Evolutionary conservation across 2,329 filamentous ascomycete genomes (phyloP).

Genomic region (Cryphonectria carpinicola): DNA sequence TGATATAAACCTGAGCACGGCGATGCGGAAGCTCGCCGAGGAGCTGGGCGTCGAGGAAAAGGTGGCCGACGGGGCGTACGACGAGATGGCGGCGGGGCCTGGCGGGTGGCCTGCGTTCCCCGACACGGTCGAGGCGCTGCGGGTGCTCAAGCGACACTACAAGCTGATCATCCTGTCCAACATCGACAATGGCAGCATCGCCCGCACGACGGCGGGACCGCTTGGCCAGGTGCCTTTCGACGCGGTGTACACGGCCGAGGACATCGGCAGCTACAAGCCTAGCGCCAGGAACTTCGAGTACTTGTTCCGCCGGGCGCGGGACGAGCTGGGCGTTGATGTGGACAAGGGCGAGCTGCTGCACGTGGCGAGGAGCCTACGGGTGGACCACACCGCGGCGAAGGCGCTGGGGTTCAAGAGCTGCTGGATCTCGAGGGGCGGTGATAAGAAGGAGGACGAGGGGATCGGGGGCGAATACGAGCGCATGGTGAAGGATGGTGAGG

Average conservation of each 20-base stretch:
- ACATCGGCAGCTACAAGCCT: slow-evolving; percentile 75
- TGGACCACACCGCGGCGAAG: slow-evolving; percentile 70
- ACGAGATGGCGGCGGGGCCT: slow-evolving; percentile 55
- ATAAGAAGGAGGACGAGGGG: slow-evolving; percentile 35
- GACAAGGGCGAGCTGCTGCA: slow-evolving; percentile 63
- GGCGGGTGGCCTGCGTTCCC: slow-evolving; percentile 60
- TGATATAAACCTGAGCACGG: slow-evolving; percentile 57
- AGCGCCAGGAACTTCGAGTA: slow-evolving; percentile 66
- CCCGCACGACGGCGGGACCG: slow-evolving; percentile 36
- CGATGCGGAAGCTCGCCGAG: slow-evolving; percentile 51
- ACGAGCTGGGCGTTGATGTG: slow-evolving; percentile 55
- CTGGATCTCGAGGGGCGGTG: slow-evolving; percentile 65
- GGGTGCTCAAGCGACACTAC: slow-evolving; percentile 46
- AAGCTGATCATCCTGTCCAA: slow-evolving; percentile 66
- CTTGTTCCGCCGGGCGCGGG: slow-evolving; percentile 57
- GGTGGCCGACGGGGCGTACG: slow-evolving; percentile 44
- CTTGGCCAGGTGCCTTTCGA: slow-evolving; percentile 60
- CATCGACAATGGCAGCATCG: slow-evolving; percentile 52
- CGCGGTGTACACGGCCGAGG: slow-evolving; percentile 69
- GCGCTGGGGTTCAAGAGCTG: slow-evolving; percentile 61
- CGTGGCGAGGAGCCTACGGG: slow-evolving; percentile 68
- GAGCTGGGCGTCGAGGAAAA: slow-evolving; percentile 43
- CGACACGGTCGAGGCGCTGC: slow-evolving; percentile 60
- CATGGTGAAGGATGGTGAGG: slow-evolving; percentile 34
- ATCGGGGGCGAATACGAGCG: slow-evolving; percentile 39